A percentile compares a stretch with the other conserved stretches of the same genome.
These are phyloP conservation scores for Colletotrichum sp. DNA, from an alignment of 2,329 filamentous ascomycete species.

Conservation along the genomic window DNA sequence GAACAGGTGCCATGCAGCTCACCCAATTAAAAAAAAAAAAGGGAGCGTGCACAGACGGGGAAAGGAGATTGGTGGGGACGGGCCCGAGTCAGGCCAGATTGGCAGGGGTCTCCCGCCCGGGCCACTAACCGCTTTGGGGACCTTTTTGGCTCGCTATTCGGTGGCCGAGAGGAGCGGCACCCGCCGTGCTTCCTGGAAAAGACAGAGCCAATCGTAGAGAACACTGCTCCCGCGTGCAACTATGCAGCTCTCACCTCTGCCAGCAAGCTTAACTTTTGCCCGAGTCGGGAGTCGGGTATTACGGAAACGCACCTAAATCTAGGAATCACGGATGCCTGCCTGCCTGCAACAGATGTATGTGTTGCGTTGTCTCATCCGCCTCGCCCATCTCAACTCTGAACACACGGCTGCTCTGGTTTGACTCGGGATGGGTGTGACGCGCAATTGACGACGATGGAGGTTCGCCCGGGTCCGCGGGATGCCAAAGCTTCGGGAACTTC, in stretches of 20 bases:
- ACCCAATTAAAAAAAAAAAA: not conserved
- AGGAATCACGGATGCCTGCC: not conserved
- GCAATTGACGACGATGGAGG: not conserved
- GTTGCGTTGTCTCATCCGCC: not conserved
- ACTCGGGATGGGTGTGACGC: not conserved
- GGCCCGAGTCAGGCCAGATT: not conserved
- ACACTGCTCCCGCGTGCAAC: not conserved
- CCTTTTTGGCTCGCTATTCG: not conserved
- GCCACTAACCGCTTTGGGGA: not conserved
- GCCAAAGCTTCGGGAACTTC: not conserved
- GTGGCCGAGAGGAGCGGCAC: slow-evolving; percentile 7
- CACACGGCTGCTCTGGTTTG: not conserved
- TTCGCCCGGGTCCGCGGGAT: not conserved
- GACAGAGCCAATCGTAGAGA: not conserved
- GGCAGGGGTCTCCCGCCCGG: not conserved
- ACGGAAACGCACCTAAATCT: not conserved
- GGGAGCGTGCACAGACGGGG: slow-evolving; percentile 15
- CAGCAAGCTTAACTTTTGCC: not conserved
- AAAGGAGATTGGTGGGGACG: slow-evolving; percentile 7
- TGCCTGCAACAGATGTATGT: not conserved
- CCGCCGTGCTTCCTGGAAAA: not conserved
- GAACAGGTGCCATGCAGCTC: not conserved
- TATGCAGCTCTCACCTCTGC: not conserved
- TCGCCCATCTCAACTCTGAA: not conserved
- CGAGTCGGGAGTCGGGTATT: not conserved